These are phyloP conservation scores for Rhodotorula sp. DNA, from an alignment of 1,284 basidiomycete genomes.

Conservation along the genomic window DNA sequence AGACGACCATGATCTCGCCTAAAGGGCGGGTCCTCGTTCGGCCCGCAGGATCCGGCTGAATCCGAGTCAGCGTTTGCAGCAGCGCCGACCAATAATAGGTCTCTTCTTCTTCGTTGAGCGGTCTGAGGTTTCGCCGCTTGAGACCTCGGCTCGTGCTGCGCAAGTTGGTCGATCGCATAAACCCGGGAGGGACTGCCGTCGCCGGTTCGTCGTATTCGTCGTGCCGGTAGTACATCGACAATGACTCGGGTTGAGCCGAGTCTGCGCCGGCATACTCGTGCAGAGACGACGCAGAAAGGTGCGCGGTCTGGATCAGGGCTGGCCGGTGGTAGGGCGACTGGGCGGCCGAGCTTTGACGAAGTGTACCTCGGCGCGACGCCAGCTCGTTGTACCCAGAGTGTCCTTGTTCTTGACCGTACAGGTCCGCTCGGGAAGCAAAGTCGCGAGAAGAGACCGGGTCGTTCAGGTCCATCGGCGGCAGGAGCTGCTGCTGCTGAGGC, in stretches of 20 bases:
- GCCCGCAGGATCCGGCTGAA: neutral
- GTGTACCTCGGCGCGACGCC: neutral
- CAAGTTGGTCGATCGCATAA: neutral
- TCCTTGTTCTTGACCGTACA: neutral
- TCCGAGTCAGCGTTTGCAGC: conserved; percentile 11
- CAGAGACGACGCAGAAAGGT: conserved; percentile 1
- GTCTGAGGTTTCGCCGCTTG: neutral
- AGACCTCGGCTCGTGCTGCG: neutral
- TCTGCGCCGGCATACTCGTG: neutral
- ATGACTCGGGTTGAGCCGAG: neutral
- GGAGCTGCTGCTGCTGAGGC: neutral
- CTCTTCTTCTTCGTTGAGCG: conserved; percentile 25
- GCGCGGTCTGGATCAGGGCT: neutral
- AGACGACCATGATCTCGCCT: conserved; percentile 20
- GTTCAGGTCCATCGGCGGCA: neutral
- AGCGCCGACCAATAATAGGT: conserved; percentile 17
- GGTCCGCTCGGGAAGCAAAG: neutral
- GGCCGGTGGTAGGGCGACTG: conserved; percentile 7
- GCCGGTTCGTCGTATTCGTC: neutral
- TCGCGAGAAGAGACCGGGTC: neutral
- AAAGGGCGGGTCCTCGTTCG: neutral
- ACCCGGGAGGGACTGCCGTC: conserved; percentile 5
- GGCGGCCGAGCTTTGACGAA: neutral
- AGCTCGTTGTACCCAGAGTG: neutral
- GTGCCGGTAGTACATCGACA: too few species aligned